These are phyloP conservation scores for Citrus sp. DNA, from an alignment of 345 rosid species.

Conservation along the genomic window DNA sequence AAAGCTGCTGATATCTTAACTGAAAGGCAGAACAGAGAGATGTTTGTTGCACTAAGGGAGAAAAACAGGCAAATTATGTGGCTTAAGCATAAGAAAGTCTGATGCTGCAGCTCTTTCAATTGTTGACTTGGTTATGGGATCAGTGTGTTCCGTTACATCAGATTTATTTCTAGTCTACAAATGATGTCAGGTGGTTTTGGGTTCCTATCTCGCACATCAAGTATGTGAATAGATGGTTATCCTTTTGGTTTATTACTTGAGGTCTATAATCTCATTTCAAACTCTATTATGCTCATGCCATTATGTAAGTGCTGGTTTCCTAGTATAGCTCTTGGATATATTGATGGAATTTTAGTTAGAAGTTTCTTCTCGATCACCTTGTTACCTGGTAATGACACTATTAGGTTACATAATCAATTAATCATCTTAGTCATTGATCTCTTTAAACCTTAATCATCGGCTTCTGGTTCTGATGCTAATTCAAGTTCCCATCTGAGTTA, in stretches of 20 bases:
- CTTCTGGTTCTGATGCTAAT: background rate
- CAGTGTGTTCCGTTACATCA: background rate
- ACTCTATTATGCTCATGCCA: background rate
- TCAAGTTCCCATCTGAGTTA: too few species aligned
- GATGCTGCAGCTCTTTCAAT: background rate
- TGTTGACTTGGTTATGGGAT: background rate
- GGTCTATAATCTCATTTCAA: background rate
- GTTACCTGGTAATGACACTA: background rate
- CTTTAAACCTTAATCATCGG: background rate
- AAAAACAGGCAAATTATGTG: background rate
- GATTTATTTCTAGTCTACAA: background rate
- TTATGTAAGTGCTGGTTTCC: background rate
- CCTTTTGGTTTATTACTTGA: background rate
- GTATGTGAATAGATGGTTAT: background rate
- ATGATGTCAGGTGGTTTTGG: background rate
- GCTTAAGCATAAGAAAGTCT: conserved; percentile 4
- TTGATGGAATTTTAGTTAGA: background rate
- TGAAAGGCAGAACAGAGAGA: conserved; percentile 2
- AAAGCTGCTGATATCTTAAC: conserved; percentile 11
- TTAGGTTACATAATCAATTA: background rate
- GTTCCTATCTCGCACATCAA: background rate
- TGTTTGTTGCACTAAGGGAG: background rate
- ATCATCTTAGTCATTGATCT: background rate
- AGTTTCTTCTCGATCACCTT: background rate
- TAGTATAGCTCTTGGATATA: background rate